Evolutionary conservation across 2,329 filamentous ascomycete species (phyloP).

Genomic region (Xylogone sp.): DNA sequence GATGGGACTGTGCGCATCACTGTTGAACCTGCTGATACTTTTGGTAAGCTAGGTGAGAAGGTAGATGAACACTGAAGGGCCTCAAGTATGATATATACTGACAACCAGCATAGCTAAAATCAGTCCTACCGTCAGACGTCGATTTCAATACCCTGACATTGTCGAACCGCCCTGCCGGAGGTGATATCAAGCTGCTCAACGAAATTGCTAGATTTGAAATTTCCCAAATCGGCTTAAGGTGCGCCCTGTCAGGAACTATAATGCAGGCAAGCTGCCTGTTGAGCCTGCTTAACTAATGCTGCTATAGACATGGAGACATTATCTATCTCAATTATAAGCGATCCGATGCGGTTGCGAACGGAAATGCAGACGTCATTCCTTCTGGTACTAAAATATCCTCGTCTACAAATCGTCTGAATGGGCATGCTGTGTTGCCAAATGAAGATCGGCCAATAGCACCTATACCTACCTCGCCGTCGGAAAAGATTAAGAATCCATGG

Average conservation of each 20-base stretch:
- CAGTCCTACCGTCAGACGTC: constrained; percentile 58
- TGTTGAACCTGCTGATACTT: constrained; percentile 70
- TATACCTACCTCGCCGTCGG: constrained; percentile 47
- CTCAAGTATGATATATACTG: constrained; percentile 4
- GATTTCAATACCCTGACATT: constrained; percentile 57
- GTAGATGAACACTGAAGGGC: constrained; percentile 29
- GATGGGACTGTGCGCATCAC: constrained; percentile 89
- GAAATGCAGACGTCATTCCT: constrained; percentile 28
- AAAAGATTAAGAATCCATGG: constrained; percentile 83
- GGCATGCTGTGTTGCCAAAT: constrained; percentile 65
- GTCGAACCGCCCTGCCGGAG: constrained; percentile 56
- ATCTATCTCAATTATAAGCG: constrained; percentile 82
- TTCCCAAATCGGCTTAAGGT: constrained; percentile 58
- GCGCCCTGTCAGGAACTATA: constrained; percentile 18
- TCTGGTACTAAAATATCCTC: constrained; percentile 21
- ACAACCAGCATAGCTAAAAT: constrained; percentile 43
- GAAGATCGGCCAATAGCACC: constrained; percentile 65
- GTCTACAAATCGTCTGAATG: constrained; percentile 70
- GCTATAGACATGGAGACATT: constrained; percentile 76
- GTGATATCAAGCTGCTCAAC: constrained; percentile 53
- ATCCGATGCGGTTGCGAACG: constrained; percentile 41
- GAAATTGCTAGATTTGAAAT: constrained; percentile 56
- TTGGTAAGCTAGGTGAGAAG: constrained; percentile 56
- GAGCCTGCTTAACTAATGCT: constrained; percentile 3
- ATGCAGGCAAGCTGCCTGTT: background rate